Evolutionary conservation across 2,329 filamentous ascomycete genomes (phyloP).

Genomic region (Scolecobasidium constrictum): DNA sequence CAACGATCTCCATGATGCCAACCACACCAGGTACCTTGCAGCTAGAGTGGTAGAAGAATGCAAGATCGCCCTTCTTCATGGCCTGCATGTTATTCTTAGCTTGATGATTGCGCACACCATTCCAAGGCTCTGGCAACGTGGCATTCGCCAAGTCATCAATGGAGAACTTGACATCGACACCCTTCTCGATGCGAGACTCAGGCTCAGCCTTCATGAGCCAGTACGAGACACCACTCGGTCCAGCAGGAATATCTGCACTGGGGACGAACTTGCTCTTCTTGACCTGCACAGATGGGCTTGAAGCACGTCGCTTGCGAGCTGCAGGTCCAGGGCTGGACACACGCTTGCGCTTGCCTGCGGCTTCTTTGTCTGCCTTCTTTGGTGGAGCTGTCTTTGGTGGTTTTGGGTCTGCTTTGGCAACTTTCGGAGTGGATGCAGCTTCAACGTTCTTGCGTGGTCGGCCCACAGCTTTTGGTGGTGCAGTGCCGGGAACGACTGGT

Average conservation of each 20-base stretch:
- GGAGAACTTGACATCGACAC: constrained; percentile 81
- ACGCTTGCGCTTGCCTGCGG: constrained; percentile 7
- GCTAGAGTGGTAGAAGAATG: constrained; percentile 96
- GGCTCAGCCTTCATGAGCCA: constrained; percentile 55
- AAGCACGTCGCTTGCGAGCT: constrained; percentile 1
- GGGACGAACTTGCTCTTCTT: constrained; percentile 1
- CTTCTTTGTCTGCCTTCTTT: constrained; percentile 6
- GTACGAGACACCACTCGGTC: constrained; percentile 19
- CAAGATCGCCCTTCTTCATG: constrained; percentile 85
- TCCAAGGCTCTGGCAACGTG: constrained; percentile 76
- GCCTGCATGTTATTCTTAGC: constrained; percentile 82
- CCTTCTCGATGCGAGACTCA: constrained; percentile 74
- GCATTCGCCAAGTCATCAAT: constrained; percentile 77
- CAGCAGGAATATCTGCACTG: constrained; percentile 5
- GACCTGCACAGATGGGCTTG: constrained; percentile 3
- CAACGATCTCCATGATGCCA: constrained; percentile 80
- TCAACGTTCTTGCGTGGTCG: background rate
- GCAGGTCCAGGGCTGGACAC: constrained; percentile 8
- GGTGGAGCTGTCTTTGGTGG: constrained; percentile 11
- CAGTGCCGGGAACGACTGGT: constrained; percentile 3
- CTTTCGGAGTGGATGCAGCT: constrained; percentile 9
- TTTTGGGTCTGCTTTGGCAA: constrained; percentile 14
- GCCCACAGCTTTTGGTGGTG: constrained; percentile 6
- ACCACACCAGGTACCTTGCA: constrained; percentile 83
- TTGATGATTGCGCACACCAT: constrained; percentile 52